Percentiles rank a stretch among this genome's conserved stretches.
Conservation (phyloP, 2,329 filamentous ascomycete species). For the Acephala macrosclerotiorum region DNA sequence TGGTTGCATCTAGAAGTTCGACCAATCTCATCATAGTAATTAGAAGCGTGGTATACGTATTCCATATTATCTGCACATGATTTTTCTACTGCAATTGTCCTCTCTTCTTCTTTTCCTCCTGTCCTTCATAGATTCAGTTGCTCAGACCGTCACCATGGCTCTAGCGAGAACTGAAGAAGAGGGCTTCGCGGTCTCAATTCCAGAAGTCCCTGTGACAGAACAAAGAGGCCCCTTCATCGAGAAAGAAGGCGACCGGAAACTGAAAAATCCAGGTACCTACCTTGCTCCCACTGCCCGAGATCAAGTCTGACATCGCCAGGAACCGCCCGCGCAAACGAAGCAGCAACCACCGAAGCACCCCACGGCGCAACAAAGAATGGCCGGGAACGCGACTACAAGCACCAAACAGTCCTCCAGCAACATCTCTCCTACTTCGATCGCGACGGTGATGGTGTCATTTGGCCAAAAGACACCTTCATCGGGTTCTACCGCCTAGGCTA, state of each 20-base stretch:
- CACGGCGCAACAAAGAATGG: conserved; percentile 50
- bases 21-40: not conserved
- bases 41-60: not conserved
- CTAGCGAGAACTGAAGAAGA: conserved; percentile 21
- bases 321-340: conserved; percentile 51
- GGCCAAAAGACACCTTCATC: conserved; percentile 57
- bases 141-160: conserved; percentile 21
- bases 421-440: conserved; percentile 60
- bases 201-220: conserved; percentile 28
- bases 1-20: not conserved
- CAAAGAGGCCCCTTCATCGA: conserved; percentile 30
- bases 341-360: conserved; percentile 48
- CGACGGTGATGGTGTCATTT: conserved; percentile 60
- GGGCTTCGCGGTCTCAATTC: conserved; percentile 28
- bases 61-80: not conserved
- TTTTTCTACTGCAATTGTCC: not conserved
- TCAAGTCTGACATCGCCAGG: conserved; percentile 36
- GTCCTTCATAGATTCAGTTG: not conserved
- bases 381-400: conserved; percentile 48
- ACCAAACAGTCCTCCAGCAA: conserved; percentile 57
- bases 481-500: conserved; percentile 56
- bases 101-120: not conserved
- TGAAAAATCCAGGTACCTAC: conserved; percentile 30
- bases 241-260: conserved; percentile 8
- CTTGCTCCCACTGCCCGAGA: not conserved